Evolutionary conservation across 2,329 filamentous ascomycete species (phyloP), one percentile per base, ranked within the genome.

Genomic region (Exophiala sp.): DNA sequence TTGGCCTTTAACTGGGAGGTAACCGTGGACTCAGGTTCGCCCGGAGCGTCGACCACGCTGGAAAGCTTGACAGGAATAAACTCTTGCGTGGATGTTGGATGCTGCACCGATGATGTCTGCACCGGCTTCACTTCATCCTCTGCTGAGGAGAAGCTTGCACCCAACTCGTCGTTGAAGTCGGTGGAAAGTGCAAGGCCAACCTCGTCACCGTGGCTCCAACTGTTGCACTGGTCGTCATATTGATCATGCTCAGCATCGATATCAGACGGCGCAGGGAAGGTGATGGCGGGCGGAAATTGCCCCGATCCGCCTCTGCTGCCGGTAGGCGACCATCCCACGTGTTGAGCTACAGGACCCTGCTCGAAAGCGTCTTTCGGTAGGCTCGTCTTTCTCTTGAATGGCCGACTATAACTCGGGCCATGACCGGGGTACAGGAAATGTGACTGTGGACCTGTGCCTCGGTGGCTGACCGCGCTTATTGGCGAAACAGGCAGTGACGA

Each of bases 161-260:
- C 10, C 16, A 52, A 47, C n/a, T 46, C 47, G 13, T 49, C 51
- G n/a, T 48, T 38, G 44, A 53, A 53, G 24, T 49, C 21, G 2
- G 38, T 24, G 13, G 51, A 47, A 7, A 58, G 40, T 18, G 53
- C 50, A 34, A 55, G 48, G 19, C 45, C 56, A 3, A 24, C 43
- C 18, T 56, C 53, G 41, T 58, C 56, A 14, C 53, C 53, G 19
- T 55, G 48, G 24, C 45, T 50, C 56, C 53, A 58, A 40, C 53
- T 58, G 46, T 48, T 29, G 18, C 49, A 52, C 14, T 55, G 44
- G 23, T 50, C 39, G 24, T 52, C 53, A 19, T 52, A 58, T 16
- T 37, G 38, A 46, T 58, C 53, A 47, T 56, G 43, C 18, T 52
- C 48, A 14, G 46, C 42, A 27, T 56, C 51, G 9, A 43, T 18